Conservation (phyloP, 495 filamentous ascomycete species). For the Trichoderma asperelloides region DNA sequence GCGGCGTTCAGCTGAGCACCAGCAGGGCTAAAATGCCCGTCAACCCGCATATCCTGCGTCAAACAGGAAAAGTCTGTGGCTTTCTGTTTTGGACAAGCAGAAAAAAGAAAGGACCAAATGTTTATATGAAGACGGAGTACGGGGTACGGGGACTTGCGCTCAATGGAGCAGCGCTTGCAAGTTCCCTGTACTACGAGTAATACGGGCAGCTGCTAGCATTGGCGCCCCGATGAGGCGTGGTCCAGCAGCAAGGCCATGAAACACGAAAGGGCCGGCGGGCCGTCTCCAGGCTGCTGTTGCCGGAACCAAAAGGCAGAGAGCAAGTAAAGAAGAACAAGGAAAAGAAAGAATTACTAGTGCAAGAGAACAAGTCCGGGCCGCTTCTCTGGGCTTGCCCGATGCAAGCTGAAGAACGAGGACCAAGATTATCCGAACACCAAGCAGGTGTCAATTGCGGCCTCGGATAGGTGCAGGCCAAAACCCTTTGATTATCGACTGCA, state of each 20-base stretch:
- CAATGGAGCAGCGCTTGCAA: no score
- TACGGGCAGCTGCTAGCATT: background rate
- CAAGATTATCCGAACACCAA: background rate
- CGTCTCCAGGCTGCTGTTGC: background rate
- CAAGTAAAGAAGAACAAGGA: background rate
- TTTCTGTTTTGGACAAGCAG: background rate
- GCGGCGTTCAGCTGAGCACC: background rate
- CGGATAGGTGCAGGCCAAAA: slow-evolving; percentile 1
- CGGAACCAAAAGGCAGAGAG: background rate
- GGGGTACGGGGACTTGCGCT: background rate
- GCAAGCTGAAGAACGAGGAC: background rate
- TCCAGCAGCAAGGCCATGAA: background rate
- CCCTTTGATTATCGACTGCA: background rate
- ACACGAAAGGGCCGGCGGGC: slow-evolving; percentile 6
- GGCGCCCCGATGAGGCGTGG: background rate
- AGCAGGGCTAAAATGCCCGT: background rate
- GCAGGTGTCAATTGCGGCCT: slow-evolving; percentile 4
- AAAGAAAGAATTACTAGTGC: background rate
- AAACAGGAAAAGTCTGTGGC: background rate
- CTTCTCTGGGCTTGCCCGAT: background rate
- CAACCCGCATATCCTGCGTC: background rate
- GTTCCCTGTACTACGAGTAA: no score
- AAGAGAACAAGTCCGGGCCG: background rate
- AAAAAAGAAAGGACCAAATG: background rate
- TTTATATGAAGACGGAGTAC: background rate